Evolutionary conservation across 257 asterid species (phyloP).

Genomic region (Plectranthus barbatus): DNA sequence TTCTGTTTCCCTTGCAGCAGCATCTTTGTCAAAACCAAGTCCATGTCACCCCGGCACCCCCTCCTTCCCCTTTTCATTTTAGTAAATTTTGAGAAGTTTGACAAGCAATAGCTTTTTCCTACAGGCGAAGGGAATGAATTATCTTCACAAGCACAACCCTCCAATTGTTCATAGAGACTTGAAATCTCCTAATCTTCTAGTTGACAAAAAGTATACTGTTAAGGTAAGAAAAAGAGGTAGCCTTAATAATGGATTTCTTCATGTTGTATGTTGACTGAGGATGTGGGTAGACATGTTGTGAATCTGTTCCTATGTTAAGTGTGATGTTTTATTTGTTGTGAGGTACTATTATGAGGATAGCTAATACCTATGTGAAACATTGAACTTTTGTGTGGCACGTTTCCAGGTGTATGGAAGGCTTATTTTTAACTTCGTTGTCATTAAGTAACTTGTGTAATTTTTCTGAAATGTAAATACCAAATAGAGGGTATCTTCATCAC

Average conservation of each 20-base stretch:
- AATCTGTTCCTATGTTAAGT: background rate
- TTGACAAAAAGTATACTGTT: constrained; percentile 83
- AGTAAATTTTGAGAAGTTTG: background rate
- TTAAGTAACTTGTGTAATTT: background rate
- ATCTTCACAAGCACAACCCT: constrained; percentile 85
- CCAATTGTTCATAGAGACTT: constrained; percentile 92
- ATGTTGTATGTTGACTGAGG: constrained; percentile 8
- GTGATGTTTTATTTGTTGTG: background rate
- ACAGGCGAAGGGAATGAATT: constrained; percentile 96
- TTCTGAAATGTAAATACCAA: background rate
- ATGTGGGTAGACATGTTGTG: background rate
- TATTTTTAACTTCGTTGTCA: background rate
- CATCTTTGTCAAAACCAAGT: background rate
- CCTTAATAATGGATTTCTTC: background rate
- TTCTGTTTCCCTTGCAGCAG: background rate
- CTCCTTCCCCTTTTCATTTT: background rate
- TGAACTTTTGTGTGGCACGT: background rate
- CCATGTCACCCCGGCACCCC: background rate
- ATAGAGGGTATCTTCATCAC: background rate
- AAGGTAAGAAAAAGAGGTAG: constrained; percentile 43
- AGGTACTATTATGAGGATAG: background rate
- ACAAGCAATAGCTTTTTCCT: background rate
- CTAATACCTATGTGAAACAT: background rate
- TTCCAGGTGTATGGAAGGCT: background rate
- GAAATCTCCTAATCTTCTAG: constrained; percentile 96